Conservation (phyloP, 257 asterid genomes). For the Datura wrightii region DNA sequence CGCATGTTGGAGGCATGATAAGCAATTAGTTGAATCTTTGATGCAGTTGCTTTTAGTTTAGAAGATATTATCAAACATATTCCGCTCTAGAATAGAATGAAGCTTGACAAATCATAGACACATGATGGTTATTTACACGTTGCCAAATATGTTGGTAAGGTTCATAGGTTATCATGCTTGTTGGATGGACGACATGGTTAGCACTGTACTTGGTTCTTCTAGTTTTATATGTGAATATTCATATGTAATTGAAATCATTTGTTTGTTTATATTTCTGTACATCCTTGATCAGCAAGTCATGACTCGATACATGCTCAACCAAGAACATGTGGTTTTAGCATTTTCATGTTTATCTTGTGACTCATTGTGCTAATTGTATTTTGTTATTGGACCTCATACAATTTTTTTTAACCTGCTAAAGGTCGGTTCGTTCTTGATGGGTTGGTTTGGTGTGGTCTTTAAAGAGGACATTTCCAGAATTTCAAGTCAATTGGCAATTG, state of each 20-base stretch:
- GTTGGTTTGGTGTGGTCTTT: slow-evolving; percentile 91
- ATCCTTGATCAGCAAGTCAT: not conserved
- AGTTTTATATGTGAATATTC: not conserved
- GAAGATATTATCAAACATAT: not conserved
- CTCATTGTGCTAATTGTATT: not conserved
- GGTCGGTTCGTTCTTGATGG: slow-evolving; percentile 98
- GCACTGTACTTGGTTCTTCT: not conserved
- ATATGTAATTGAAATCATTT: not conserved
- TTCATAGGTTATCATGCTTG: not conserved
- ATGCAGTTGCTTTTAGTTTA: slow-evolving; percentile 2
- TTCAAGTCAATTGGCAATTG: slow-evolving; percentile 78
- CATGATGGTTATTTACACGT: not conserved
- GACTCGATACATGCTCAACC: not conserved
- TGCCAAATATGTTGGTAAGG: not conserved
- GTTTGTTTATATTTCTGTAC: not conserved
- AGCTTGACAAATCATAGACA: not conserved
- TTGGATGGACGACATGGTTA: not conserved
- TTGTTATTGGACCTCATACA: slow-evolving; percentile 3
- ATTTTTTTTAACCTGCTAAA: slow-evolving; percentile 32
- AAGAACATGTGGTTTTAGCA: slow-evolving; percentile 18
- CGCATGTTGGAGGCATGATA: not conserved
- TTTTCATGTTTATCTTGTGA: not conserved
- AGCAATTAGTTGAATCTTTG: not conserved
- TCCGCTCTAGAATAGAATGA: slow-evolving; percentile 1
- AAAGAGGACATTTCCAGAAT: slow-evolving; percentile 65